Percentiles rank a stretch among this genome's conserved stretches.
phyloP scores from a whole-genome alignment of 2,329 filamentous ascomycete species.

The Grosmannia penicillata region DNA sequence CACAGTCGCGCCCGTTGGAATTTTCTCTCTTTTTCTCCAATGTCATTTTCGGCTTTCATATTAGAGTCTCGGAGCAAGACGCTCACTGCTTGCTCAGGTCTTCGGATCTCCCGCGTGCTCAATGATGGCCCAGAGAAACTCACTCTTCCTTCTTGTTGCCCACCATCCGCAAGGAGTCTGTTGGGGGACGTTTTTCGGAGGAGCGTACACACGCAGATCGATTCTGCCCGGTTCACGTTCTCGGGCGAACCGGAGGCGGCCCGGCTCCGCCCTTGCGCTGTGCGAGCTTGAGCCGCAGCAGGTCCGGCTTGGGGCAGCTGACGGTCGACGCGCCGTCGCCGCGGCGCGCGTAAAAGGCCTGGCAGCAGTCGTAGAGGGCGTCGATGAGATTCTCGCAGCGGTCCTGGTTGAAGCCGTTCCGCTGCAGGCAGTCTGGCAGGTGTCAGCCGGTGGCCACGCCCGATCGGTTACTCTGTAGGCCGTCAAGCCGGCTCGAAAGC shows the following conservation, averaged over 20 bases:
- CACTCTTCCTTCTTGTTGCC: constrained; percentile 63
- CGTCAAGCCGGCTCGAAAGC: too few species aligned
- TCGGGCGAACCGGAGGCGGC: too few species aligned
- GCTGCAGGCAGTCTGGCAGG: constrained; percentile 60
- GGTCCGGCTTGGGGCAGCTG: constrained; percentile 71
- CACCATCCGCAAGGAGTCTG: too few species aligned
- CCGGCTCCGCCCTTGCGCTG: constrained; percentile 33
- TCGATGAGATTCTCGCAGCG: constrained; percentile 68
- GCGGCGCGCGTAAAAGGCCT: constrained; percentile 67
- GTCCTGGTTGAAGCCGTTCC: constrained; percentile 71
- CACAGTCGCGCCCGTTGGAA: constrained; percentile 16
- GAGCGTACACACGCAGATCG: constrained; percentile 19
- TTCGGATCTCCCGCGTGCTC: constrained; percentile 87
- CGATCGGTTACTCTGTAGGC: too few species aligned
- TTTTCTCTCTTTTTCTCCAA: constrained; percentile 39
- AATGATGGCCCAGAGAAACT: constrained; percentile 81
- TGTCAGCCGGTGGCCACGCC: too few species aligned
- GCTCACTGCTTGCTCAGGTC: constrained; percentile 88
- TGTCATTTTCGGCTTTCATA: constrained; percentile 72
- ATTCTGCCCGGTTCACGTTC: too few species aligned
- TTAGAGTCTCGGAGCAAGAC: constrained; percentile 99
- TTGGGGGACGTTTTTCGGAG: constrained; percentile 23
- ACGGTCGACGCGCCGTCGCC: constrained; percentile 63
- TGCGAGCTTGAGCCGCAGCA: constrained; percentile 74
- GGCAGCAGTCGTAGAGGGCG: constrained; percentile 86